These are phyloP conservation scores for Cerioporus squamosus DNA, from an alignment of 1,284 basidiomycete species.

Conservation along the genomic window DNA sequence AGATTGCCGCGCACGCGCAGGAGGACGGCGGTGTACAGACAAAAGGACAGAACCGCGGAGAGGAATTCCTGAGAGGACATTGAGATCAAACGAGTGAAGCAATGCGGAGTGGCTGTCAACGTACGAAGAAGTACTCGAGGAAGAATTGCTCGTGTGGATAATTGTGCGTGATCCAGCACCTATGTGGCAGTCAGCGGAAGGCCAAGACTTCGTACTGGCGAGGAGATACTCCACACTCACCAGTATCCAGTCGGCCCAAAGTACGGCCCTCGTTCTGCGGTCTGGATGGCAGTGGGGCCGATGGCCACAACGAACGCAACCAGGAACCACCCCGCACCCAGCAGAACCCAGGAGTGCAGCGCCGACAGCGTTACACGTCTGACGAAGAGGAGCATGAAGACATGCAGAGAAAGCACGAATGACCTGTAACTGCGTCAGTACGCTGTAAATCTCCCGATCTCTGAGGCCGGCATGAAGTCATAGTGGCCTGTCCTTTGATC, in stretches of 20 bases:
- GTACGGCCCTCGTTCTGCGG: conserved; percentile 39
- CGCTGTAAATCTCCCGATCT: too few relatives aligned
- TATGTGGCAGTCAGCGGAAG: conserved; percentile 6
- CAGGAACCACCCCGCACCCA: conserved; percentile 41
- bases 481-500: too few relatives aligned
- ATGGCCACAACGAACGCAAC: conserved; percentile 39
- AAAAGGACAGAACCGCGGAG: conserved; percentile 37
- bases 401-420: conserved; percentile 43
- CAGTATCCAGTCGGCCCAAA: conserved; percentile 49
- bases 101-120: background rate
- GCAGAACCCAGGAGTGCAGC: conserved; percentile 23
- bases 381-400: conserved; percentile 48
- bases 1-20: conserved; percentile 47
- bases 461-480: too few relatives aligned
- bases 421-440: conserved; percentile 34
- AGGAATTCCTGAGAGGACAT: conserved; percentile 36
- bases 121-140: conserved; percentile 53
- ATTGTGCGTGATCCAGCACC: conserved; percentile 52
- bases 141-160: conserved; percentile 46
- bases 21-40: conserved; percentile 41
- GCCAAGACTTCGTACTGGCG: background rate
- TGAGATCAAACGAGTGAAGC: background rate
- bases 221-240: conserved; percentile 26
- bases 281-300: conserved; percentile 43
- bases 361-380: conserved; percentile 31